Percentiles rank a stretch among this genome's conserved stretches.
phyloP scores from a whole-genome alignment of 2,329 filamentous ascomycete genomes.

The Teratosphaeria zuluensis region DNA sequence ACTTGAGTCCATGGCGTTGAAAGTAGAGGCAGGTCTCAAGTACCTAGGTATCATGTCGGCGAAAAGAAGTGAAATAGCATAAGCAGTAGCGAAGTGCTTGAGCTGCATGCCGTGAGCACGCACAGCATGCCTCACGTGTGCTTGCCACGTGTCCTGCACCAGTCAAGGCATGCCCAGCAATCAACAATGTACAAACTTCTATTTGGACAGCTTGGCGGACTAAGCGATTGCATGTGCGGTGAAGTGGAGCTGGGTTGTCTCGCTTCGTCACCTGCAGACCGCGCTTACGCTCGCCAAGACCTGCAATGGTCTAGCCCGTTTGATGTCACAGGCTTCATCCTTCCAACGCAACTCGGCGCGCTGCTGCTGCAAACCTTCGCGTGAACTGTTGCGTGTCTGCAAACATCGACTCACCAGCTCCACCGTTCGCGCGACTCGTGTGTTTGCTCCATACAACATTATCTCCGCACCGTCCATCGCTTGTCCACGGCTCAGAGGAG shows the following conservation, averaged over 20 bases:
- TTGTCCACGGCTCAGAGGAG: neutral
- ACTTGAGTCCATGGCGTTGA: no score
- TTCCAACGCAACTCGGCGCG: neutral
- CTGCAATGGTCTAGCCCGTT: neutral
- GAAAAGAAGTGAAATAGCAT: no score
- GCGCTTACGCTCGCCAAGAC: neutral
- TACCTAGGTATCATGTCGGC: no score
- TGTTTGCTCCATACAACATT: neutral
- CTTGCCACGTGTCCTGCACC: neutral
- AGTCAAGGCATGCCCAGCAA: neutral
- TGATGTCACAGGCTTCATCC: neutral
- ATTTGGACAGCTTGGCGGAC: neutral
- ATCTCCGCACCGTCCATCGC: neutral
- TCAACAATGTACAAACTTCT: neutral
- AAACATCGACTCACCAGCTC: neutral
- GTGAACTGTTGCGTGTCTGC: neutral
- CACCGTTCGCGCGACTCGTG: no score
- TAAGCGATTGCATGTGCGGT: neutral
- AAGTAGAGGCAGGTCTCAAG: no score
- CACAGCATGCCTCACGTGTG: neutral
- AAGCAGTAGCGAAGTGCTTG: neutral
- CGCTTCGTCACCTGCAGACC: neutral
- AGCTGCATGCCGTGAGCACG: neutral
- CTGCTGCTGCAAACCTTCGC: neutral
- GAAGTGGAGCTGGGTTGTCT: neutral